These are phyloP conservation scores for Fusarium napiforme DNA, from an alignment of 2,329 filamentous ascomycete species.

Conservation along the genomic window DNA sequence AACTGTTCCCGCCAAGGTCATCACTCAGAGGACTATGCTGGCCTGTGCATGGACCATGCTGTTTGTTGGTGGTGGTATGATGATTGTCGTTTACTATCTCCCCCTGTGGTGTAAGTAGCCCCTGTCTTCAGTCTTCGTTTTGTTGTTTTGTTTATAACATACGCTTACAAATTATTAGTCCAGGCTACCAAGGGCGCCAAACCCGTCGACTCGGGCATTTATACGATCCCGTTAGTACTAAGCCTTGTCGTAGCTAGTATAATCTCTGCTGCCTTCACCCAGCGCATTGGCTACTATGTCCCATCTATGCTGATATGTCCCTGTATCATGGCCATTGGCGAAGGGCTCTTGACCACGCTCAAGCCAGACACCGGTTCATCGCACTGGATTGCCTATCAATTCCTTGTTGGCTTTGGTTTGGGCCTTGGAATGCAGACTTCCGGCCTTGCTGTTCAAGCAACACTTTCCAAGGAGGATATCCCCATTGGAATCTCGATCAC, in stretches of 20 bases:
- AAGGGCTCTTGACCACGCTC: conserved; percentile 69
- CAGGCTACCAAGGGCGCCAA: conserved; percentile 65
- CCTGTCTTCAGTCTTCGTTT: background rate
- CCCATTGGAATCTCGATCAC: conserved; percentile 65
- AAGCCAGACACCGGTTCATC: conserved; percentile 56
- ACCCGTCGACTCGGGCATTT: conserved; percentile 66
- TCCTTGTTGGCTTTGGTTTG: conserved; percentile 67
- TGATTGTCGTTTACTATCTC: conserved; percentile 65
- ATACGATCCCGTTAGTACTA: conserved; percentile 67
- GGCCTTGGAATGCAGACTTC: conserved; percentile 69
- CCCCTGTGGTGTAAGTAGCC: conserved; percentile 64
- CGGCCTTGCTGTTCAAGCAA: conserved; percentile 66
- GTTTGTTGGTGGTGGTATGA: conserved; percentile 61
- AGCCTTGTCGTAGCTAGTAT: conserved; percentile 65
- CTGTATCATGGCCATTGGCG: conserved; percentile 61
- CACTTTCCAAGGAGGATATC: conserved; percentile 62
- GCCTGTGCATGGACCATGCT: conserved; percentile 59
- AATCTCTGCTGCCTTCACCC: conserved; percentile 59
- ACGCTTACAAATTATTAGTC: conserved; percentile 52
- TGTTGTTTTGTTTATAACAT: background rate
- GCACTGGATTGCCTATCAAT: conserved; percentile 70
- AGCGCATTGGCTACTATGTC: conserved; percentile 69
- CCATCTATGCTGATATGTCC: conserved; percentile 65
- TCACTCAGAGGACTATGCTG: conserved; percentile 66
- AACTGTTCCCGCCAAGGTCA: conserved; percentile 65